These are phyloP conservation scores for Lactifluus echinatus DNA, from an alignment of 768 basidiomycete species.

Conservation along the genomic window DNA sequence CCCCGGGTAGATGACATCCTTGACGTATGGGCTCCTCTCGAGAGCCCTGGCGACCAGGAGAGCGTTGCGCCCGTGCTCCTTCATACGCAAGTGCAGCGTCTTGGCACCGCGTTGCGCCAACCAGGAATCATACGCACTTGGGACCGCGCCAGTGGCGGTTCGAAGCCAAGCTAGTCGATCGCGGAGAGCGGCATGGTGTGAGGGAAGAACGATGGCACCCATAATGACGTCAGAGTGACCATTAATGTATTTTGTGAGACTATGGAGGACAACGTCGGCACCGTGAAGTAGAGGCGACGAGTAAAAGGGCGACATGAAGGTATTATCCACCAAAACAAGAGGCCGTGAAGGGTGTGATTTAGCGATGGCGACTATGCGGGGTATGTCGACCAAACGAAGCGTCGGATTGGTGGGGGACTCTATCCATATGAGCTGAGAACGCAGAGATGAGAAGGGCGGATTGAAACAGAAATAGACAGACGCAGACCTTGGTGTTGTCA, in stretches of 20 bases:
- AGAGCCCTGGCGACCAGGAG: conserved; percentile 64
- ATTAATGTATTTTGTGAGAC: conserved; percentile 84
- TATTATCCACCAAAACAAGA: conserved; percentile 86
- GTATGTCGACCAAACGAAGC: conserved; percentile 76
- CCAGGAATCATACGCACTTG: conserved; percentile 83
- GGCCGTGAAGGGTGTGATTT: conserved; percentile 56
- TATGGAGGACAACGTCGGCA: conserved; percentile 82
- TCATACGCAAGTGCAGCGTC: conserved; percentile 84
- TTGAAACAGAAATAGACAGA: neutral
- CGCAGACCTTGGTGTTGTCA: conserved; percentile 70
- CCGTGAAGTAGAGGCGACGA: conserved; percentile 76
- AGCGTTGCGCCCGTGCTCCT: conserved; percentile 78
- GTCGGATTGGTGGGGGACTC: conserved; percentile 96
- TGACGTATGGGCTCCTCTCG: conserved; percentile 47
- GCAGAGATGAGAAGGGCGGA: neutral
- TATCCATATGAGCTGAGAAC: conserved; percentile 76
- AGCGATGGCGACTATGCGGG: conserved; percentile 57
- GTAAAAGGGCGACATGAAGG: conserved; percentile 90
- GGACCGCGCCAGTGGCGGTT: conserved; percentile 79
- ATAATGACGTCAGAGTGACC: conserved; percentile 93
- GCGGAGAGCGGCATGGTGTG: conserved; percentile 39
- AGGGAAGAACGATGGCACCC: conserved; percentile 70
- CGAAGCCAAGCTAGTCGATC: conserved; percentile 76
- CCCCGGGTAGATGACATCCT: conserved; percentile 82
- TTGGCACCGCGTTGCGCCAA: conserved; percentile 86